Conservation (phyloP, 2,329 filamentous ascomycete genomes). For the Talaromyces sp. region DNA sequence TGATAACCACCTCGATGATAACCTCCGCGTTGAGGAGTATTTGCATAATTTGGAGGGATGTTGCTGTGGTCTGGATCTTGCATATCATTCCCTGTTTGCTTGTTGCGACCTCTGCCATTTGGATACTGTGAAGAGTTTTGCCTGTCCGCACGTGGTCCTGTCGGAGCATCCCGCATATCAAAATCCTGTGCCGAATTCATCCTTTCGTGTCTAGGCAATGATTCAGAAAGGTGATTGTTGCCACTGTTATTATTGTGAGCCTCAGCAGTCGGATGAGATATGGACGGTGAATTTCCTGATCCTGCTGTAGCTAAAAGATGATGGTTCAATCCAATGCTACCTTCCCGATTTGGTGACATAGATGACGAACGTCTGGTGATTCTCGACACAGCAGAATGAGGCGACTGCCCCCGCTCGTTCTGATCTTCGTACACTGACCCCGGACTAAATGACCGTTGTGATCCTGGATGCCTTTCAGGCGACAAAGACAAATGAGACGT, state of each 20-base stretch:
- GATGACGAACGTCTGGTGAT: conserved; percentile 34
- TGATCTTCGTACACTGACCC: conserved; percentile 28
- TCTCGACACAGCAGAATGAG: conserved; percentile 35
- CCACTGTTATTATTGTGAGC: conserved; percentile 32
- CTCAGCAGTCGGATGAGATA: conserved; percentile 34
- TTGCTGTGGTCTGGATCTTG: conserved; percentile 52
- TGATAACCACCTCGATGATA: conserved; percentile 62
- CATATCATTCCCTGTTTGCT: conserved; percentile 42
- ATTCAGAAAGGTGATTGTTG: conserved; percentile 34
- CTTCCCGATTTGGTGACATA: conserved; percentile 24
- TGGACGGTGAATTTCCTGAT: conserved; percentile 34
- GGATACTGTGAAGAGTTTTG: conserved; percentile 64
- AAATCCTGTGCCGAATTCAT: conserved; percentile 34
- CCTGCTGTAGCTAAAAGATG: conserved; percentile 31
- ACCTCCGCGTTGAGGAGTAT: conserved; percentile 53
- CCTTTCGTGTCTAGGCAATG: conserved; percentile 35
- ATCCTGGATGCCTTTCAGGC: conserved; percentile 26
- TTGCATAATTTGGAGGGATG: conserved; percentile 54
- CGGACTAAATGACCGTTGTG: conserved; percentile 30
- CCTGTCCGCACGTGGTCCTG: conserved; percentile 44
- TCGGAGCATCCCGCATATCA: conserved; percentile 35
- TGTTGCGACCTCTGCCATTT: conserved; percentile 54
- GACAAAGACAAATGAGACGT: neutral
- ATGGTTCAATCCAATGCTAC: conserved; percentile 30
- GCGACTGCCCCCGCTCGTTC: conserved; percentile 36